A percentile compares a stretch with the other conserved stretches of the same genome.
These are phyloP conservation scores for Papilionanthe hybrid DNA, from an alignment of 116 monocot genomes.

Conservation along the genomic window DNA sequence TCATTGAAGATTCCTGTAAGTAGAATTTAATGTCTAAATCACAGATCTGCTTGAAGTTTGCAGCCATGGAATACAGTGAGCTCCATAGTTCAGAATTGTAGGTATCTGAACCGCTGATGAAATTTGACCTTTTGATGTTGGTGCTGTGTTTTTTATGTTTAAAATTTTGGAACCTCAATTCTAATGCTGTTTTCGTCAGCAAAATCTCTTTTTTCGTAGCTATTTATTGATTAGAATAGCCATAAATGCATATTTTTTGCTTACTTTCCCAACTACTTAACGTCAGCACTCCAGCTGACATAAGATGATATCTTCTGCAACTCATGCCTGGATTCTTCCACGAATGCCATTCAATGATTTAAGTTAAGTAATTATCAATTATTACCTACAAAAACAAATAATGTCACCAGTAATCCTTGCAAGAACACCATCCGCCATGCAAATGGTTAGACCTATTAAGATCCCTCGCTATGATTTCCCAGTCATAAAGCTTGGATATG, in stretches of 20 bases:
- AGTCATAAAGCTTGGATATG: slow-evolving; percentile 36
- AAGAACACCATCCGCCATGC: slow-evolving; percentile 46
- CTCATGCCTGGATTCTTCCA: too few relatives aligned
- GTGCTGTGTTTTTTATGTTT: not conserved
- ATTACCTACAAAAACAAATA: too few relatives aligned
- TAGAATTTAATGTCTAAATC: not conserved
- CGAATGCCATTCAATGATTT: too few relatives aligned
- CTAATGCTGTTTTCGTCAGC: too few relatives aligned
- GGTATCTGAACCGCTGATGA: not conserved
- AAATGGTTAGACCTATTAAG: slow-evolving; percentile 63
- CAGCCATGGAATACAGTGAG: slow-evolving; percentile 3
- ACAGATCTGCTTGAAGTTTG: not conserved
- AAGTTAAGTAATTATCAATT: too few relatives aligned
- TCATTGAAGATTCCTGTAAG: not conserved
- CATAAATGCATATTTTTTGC: too few relatives aligned
- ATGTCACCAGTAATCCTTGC: slow-evolving; percentile 59
- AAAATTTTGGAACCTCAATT: not conserved
- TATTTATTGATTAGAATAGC: too few relatives aligned
- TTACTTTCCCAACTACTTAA: too few relatives aligned
- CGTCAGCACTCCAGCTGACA: too few relatives aligned
- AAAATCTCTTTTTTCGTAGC: too few relatives aligned
- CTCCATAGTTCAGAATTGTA: not conserved
- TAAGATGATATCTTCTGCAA: too few relatives aligned
- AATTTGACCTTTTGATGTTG: not conserved
- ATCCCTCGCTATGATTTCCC: slow-evolving; percentile 53